These are phyloP conservation scores for Penicillium longicatenatum DNA, from an alignment of 495 filamentous ascomycete species.

Conservation along the genomic window DNA sequence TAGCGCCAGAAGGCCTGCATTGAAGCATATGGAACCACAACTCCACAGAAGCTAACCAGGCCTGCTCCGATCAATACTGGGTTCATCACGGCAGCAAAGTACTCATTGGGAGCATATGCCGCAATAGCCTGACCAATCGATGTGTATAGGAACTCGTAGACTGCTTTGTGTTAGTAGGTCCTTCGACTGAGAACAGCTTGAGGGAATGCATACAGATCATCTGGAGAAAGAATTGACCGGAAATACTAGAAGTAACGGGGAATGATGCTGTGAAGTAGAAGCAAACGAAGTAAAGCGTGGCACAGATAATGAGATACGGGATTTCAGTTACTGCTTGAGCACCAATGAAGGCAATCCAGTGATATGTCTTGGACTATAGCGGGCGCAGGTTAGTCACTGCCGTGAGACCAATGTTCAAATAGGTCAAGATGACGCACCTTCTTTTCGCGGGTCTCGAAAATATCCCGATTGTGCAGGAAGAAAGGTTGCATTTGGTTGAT, in stretches of 20 bases:
- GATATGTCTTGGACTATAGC: slow-evolving; percentile 62
- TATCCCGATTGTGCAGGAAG: slow-evolving; percentile 76
- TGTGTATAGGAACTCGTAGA: slow-evolving; percentile 49
- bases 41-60: slow-evolving; percentile 57
- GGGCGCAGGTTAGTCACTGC: slow-evolving; percentile 35
- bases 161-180: slow-evolving; percentile 14
- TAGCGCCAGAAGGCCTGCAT: slow-evolving; percentile 61
- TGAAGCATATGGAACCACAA: slow-evolving; percentile 52
- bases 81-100: slow-evolving; percentile 56
- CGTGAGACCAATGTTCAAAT: neutral
- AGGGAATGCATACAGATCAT: slow-evolving; percentile 45
- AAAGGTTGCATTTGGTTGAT: slow-evolving; percentile 89
- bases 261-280: slow-evolving; percentile 63
- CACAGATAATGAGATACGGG: slow-evolving; percentile 59
- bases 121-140: slow-evolving; percentile 50
- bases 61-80: slow-evolving; percentile 51
- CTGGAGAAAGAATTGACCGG: slow-evolving; percentile 49
- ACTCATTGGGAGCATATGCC: slow-evolving; percentile 56
- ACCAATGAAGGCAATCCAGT: slow-evolving; percentile 48
- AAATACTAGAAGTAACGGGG: slow-evolving; percentile 39
- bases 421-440: slow-evolving; percentile 49
- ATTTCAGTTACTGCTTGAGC: slow-evolving; percentile 58
- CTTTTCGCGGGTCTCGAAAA: slow-evolving; percentile 70
- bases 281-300: slow-evolving; percentile 57
- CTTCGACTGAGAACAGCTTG: neutral